A percentile compares a stretch with the other conserved stretches of the same genome.
Evolutionary conservation across 2,329 filamentous ascomycete genomes (phyloP).

Genomic region (Xylariales sp.): DNA sequence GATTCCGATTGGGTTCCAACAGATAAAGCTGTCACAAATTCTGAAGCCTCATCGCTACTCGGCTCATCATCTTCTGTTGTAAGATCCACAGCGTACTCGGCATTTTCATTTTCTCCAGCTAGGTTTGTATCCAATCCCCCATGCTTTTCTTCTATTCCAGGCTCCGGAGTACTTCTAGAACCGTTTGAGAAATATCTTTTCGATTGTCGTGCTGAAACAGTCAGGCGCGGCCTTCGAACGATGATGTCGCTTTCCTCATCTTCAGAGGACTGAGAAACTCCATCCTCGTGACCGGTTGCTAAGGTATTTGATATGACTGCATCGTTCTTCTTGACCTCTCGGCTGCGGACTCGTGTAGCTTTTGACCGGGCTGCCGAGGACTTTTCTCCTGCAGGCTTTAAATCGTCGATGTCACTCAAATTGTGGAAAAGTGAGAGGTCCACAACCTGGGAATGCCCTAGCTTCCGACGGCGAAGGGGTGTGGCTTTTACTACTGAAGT

Average conservation of each 20-base stretch:
- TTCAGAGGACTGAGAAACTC: background rate
- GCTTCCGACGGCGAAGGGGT: conserved; percentile 23
- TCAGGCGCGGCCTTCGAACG: no score
- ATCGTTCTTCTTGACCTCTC: conserved; percentile 4
- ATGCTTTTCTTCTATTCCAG: no score
- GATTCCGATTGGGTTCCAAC: conserved; percentile 12
- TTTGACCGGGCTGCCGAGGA: conserved; percentile 5
- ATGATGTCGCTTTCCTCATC: conserved; percentile 4
- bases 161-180: no score
- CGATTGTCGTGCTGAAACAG: no score
- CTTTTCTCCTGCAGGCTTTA: conserved; percentile 5
- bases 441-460: conserved; percentile 18
- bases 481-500: conserved; percentile 13
- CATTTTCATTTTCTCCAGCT: no score
- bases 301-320: background rate
- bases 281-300: background rate
- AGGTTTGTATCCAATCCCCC: no score
- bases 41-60: conserved; percentile 18
- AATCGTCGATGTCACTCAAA: conserved; percentile 12
- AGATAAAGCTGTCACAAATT: conserved; percentile 15
- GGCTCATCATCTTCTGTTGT: conserved; percentile 5
- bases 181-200: no score
- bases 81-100: no score
- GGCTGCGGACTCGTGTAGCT: conserved; percentile 8
- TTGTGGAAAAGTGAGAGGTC: conserved; percentile 21